These are phyloP conservation scores for Plectosphaerella sp. DNA, from an alignment of 2,329 filamentous ascomycete species.

Conservation along the genomic window DNA sequence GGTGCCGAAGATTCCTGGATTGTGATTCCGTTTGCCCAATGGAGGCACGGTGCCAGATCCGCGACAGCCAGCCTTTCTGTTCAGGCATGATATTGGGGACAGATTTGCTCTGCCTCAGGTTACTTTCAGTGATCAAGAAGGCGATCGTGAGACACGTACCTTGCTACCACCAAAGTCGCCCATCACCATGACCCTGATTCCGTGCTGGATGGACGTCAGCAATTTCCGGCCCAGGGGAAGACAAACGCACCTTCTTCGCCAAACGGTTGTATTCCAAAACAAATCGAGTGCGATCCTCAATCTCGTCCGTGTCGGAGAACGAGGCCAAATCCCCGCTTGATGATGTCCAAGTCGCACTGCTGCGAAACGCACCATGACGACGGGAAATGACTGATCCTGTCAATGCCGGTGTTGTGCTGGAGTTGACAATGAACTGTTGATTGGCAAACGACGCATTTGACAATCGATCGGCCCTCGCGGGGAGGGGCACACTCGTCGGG, in stretches of 20 bases:
- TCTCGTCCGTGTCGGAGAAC: slow-evolving; percentile 43
- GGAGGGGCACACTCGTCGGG: slow-evolving; percentile 8
- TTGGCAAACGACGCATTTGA: neutral
- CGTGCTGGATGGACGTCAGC: slow-evolving; percentile 39
- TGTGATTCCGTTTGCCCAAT: slow-evolving; percentile 1
- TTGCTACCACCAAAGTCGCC: slow-evolving; percentile 24
- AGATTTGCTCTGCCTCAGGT: slow-evolving; percentile 1
- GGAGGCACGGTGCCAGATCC: slow-evolving; percentile 22
- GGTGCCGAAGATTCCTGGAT: slow-evolving; percentile 17
- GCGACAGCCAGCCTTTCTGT: slow-evolving; percentile 32
- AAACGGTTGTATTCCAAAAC: slow-evolving; percentile 57
- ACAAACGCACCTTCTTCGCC: slow-evolving; percentile 45
- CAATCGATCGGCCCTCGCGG: neutral
- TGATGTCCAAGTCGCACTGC: slow-evolving; percentile 54
- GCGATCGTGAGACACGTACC: neutral
- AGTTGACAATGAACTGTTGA: slow-evolving; percentile 1
- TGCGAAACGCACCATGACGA: slow-evolving; percentile 21
- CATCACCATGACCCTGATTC: slow-evolving; percentile 37
- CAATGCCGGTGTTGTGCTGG: slow-evolving; percentile 13
- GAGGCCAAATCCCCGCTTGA: slow-evolving; percentile 46
- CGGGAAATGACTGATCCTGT: slow-evolving; percentile 8
- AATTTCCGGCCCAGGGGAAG: neutral
- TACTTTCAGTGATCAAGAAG: neutral
- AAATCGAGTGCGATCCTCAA: slow-evolving; percentile 43
- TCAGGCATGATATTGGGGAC: slow-evolving; percentile 12